Conservation (phyloP, 1,139 yeast genomes). For the Saccharomyces pastorianus region DNA sequence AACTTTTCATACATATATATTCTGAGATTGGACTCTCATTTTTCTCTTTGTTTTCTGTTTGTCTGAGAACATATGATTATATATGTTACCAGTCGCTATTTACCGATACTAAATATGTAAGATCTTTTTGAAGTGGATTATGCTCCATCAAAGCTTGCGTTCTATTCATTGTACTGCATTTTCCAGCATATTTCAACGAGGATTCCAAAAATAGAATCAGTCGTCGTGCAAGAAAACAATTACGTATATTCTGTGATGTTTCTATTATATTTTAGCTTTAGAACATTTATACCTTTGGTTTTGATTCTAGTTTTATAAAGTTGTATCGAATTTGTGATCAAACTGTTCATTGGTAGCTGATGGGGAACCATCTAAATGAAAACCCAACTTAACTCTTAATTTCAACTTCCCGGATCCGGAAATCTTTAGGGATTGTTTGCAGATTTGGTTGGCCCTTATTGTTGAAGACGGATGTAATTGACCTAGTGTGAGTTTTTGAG, state of each 20-base stretch:
- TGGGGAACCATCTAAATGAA: slow-evolving; percentile 37
- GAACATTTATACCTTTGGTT: too few relatives aligned
- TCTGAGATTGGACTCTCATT: not conserved
- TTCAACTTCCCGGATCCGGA: slow-evolving; percentile 66
- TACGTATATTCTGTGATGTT: too few relatives aligned
- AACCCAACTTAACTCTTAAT: slow-evolving; percentile 67
- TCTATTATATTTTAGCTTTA: too few relatives aligned
- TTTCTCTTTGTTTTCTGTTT: not conserved
- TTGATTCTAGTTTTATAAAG: slow-evolving; percentile 10
- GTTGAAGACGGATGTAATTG: slow-evolving; percentile 50
- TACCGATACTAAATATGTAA: not conserved
- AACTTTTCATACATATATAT: not conserved
- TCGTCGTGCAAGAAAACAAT: too few relatives aligned
- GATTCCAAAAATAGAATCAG: too few relatives aligned
- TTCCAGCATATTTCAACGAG: too few relatives aligned
- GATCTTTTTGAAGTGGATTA: not conserved
- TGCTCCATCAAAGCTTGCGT: not conserved
- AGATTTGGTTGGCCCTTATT: slow-evolving; percentile 37
- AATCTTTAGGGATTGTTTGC: slow-evolving; percentile 60
- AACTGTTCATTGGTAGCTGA: slow-evolving; percentile 50
- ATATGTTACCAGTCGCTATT: not conserved
- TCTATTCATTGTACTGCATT: not conserved
- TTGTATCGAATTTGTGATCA: slow-evolving; percentile 41
- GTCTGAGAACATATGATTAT: not conserved
- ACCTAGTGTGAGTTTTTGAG: slow-evolving; percentile 70